Evolutionary conservation across 345 rosid genomes (phyloP).

Genomic region (Theobroma cacao): DNA sequence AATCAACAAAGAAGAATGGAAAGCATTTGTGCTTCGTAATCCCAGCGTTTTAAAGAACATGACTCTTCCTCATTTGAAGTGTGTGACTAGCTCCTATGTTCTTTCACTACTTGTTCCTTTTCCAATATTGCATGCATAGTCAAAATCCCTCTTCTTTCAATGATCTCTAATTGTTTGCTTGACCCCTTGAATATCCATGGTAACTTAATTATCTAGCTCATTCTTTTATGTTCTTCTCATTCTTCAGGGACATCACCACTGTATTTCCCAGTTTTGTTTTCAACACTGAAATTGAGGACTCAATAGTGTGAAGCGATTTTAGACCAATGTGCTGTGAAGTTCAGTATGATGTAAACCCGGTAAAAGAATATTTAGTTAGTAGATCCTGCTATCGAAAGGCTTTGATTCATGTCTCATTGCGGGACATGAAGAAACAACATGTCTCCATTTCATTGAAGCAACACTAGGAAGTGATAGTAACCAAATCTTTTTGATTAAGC

Average conservation of each 20-base stretch:
- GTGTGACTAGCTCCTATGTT: not conserved
- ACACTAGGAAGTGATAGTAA: not conserved
- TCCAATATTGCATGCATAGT: not conserved
- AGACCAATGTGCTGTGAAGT: not conserved
- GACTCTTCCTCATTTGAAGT: constrained; percentile 66
- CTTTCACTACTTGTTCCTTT: not conserved
- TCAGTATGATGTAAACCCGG: not conserved
- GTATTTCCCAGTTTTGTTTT: constrained; percentile 51
- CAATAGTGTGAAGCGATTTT: constrained; percentile 1
- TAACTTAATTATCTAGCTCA: not conserved
- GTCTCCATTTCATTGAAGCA: not conserved
- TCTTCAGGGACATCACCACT: constrained; percentile 48
- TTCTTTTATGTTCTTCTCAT: not conserved
- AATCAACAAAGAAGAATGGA: constrained; percentile 58
- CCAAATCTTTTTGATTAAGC: not conserved
- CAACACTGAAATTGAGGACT: constrained; percentile 44
- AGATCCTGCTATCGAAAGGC: not conserved
- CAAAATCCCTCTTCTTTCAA: not conserved
- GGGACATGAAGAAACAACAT: not conserved
- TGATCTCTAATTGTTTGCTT: not conserved
- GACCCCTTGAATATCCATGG: not conserved
- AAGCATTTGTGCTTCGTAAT: constrained; percentile 37
- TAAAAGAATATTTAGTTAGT: not conserved
- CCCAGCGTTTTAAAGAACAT: constrained; percentile 55
- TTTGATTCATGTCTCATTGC: not conserved